Conservation (phyloP, 2,329 filamentous ascomycete species). For the Aspergillaceae sp. region DNA sequence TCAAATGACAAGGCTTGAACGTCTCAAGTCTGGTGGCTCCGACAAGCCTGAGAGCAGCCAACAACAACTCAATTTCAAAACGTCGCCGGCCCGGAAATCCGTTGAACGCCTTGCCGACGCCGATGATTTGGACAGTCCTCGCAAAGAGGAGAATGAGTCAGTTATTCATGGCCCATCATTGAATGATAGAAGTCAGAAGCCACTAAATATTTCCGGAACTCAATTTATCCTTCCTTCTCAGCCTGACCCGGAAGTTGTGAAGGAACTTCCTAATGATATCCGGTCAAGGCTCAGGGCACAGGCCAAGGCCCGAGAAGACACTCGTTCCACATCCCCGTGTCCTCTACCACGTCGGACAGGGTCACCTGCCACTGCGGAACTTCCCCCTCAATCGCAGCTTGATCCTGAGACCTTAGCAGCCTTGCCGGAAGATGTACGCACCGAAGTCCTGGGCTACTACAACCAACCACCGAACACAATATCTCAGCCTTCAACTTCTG, state of each 20-base stretch:
- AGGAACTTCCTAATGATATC: conserved; percentile 77
- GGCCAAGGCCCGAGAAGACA: conserved; percentile 22
- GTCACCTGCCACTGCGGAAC: conserved; percentile 22
- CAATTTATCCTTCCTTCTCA: conserved; percentile 84
- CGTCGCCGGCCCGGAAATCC: conserved; percentile 23
- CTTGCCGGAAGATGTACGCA: conserved; percentile 75
- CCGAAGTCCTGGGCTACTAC: conserved; percentile 72
- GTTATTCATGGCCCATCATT: conserved; percentile 24
- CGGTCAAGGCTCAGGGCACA: conserved; percentile 63
- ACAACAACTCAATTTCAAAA: conserved; percentile 64
- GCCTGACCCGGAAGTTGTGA: conserved; percentile 70
- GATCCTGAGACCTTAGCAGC: conserved; percentile 77
- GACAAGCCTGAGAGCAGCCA: conserved; percentile 65
- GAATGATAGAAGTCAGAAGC: conserved; percentile 43
- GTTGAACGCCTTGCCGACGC: conserved; percentile 29
- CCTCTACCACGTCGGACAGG: conserved; percentile 17
- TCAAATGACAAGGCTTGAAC: conserved; percentile 87
- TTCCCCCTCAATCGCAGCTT: conserved; percentile 64
- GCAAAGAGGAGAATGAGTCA: conserved; percentile 26
- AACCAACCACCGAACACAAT: conserved; percentile 20
- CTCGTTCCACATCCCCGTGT: conserved; percentile 25
- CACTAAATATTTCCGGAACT: conserved; percentile 72
- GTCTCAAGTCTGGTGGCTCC: conserved; percentile 51
- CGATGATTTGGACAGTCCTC: conserved; percentile 41
- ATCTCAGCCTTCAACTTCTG: conserved; percentile 28